Conservation (phyloP, 2,329 filamentous ascomycete species). For the Arthroderma uncinatum region DNA sequence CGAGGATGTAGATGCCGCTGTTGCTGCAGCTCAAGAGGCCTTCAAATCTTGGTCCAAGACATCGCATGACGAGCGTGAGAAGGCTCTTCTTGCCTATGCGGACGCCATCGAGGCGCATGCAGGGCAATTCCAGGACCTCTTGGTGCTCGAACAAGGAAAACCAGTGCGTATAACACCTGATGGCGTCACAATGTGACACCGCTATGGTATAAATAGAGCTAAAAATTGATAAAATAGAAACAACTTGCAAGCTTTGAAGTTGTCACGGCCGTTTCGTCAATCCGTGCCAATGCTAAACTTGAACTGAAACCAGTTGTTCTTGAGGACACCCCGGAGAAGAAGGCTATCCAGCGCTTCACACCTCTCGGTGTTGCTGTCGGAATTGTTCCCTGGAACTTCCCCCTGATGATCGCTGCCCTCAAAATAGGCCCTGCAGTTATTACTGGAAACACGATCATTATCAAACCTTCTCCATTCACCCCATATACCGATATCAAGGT, state of each 20-base stretch:
- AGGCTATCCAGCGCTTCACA: conserved; percentile 27
- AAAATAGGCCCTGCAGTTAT: conserved; percentile 43
- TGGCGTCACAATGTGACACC: not conserved
- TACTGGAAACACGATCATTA: conserved; percentile 45
- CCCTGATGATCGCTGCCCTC: conserved; percentile 33
- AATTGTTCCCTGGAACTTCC: conserved; percentile 52
- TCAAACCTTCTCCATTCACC: conserved; percentile 47
- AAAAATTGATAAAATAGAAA: not conserved
- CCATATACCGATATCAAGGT: conserved; percentile 44
- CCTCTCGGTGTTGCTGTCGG: conserved; percentile 38
- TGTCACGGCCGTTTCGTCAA: conserved; percentile 14
- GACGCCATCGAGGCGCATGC: conserved; percentile 27
- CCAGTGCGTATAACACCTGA: conserved; percentile 17
- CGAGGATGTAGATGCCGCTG: conserved; percentile 42
- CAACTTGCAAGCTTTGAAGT: conserved; percentile 17
- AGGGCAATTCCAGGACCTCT: conserved; percentile 28
- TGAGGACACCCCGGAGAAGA: conserved; percentile 35
- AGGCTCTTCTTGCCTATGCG: conserved; percentile 25
- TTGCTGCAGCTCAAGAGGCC: conserved; percentile 39
- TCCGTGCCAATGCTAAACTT: conserved; percentile 19
- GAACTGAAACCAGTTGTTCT: conserved; percentile 36
- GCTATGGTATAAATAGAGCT: not conserved
- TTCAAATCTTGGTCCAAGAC: conserved; percentile 38
- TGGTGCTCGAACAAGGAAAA: conserved; percentile 36
- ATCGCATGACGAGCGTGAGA: conserved; percentile 25